Evolutionary conservation across 2,329 filamentous ascomycete genomes (phyloP), one percentile per base, ranked within the genome.

Genomic region (Raffaelea deltoideospora): DNA sequence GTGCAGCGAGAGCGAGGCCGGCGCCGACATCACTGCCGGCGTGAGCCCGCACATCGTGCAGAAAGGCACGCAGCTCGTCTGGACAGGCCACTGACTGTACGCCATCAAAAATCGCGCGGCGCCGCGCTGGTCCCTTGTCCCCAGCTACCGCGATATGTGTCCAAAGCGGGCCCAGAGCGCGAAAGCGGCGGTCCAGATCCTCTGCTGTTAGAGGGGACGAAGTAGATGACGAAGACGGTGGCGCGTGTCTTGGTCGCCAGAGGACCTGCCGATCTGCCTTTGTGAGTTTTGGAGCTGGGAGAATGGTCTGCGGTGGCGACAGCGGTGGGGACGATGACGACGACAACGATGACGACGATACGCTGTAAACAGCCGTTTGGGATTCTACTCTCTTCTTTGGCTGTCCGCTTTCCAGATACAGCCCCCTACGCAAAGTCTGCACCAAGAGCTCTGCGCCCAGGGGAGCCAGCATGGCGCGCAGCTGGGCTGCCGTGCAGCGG

Each of bases 361-460:
- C n/a, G 28, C n/a, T 8, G n/a, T n/a, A n/a, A n/a, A n/a, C n/a
- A n/a, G n/a, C n/a, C n/a, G n/a, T n/a, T n/a, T n/a, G n/a, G n/a
- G n/a, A n/a, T n/a, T n/a, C n/a, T n/a, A n/a, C n/a, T n/a, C n/a
- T n/a, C n/a, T n/a, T n/a, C n/a, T n/a, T n/a, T n/a, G n/a, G n/a
- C n/a, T n/a, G n/a, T n/a, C n/a, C 11, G 27, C 20, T 31, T 2
- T 73, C 69, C 0, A 86, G 58, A 49, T 86, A 86, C 0, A 78
- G 45, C 1, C 73, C 64, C 2, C 65, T 56, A 10, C 66, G 62
- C 21, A 96, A 66, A 0, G 72, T 72, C 10, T 72, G 51, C 2
- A 84, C 59, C 1, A 98, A 70, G 59, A 95, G 69, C 3, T 69
- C 51, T 0, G 80, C 82, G 2, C 81, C 85, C n/a, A 66, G 53